Evolutionary conservation across 805 yeast genomes (phyloP), one percentile per base, ranked within the genome.

Genomic region (Cyberlindnera bimundalis): DNA sequence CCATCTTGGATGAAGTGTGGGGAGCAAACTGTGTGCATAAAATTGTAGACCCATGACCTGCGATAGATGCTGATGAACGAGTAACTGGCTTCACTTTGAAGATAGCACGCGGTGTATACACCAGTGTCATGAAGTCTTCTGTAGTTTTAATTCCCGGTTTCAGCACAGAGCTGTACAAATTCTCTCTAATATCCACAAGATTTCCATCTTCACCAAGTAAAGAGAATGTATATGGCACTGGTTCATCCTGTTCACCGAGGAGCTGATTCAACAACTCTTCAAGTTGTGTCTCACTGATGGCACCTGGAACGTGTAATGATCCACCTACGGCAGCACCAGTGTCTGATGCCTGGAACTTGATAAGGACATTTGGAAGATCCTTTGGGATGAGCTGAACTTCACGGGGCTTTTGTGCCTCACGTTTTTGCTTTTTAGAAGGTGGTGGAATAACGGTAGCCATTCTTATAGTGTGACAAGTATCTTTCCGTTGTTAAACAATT

Each of bases 381-480:
- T 60, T 68, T 2, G 97, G 96, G 14, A 84, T 66, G 10, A 84
- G 61, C 37, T 78, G 81, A 20, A 84, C 82, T 37, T 84, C 91
- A 41, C 82, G 78, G 8, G 86, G 85, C 59, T 77, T 71, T 60
- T 89, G 97, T 5, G 95, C 95, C 47, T 74, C 85, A 59, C 79
- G 78, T 62, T 75, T 85, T 60, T 87, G 96, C 58, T 80, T 86
- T 62, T 93, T 91, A 1, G 96, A 83, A 16, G 86, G 95, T 29
- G 97, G 98, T 19, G 99, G 99, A 34, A 93, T 63, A 32, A 87
- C 70, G 1, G 98, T 93, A 37, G 98, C 93, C 98, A 91, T 90
- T 19, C 17, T 16, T 15, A 10, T 19, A 5, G 12, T 13, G 14
- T 29, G 8, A 4, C 12, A 16, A 14, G n/a, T 10, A 16, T 11